Conservation (phyloP, 495 filamentous ascomycete genomes). For the Aspergillus nanangensis region DNA sequence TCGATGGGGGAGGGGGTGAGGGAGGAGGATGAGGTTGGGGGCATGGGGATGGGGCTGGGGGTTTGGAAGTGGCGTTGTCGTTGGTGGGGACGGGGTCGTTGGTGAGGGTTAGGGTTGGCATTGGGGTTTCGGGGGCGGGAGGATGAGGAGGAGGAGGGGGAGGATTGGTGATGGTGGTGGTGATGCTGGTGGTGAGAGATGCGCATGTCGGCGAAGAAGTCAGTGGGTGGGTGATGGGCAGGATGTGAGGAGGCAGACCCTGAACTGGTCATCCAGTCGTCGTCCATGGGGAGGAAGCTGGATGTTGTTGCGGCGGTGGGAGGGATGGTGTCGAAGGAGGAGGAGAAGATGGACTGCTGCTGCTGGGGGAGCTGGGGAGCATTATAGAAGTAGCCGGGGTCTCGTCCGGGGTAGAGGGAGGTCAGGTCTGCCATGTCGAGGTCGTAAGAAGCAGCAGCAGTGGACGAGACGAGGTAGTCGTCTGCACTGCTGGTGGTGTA, state of each 20-base stretch:
- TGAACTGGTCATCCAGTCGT: background rate
- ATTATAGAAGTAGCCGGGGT: too few species aligned
- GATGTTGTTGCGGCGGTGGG: background rate
- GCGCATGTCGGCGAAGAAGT: too few species aligned
- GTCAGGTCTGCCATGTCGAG: too few species aligned
- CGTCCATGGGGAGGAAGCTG: background rate
- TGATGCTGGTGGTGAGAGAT: background rate
- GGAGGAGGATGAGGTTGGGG: too few species aligned
- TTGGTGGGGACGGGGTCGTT: background rate
- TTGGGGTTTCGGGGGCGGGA: background rate
- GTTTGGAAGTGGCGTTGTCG: background rate
- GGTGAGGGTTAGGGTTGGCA: background rate
- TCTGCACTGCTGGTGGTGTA: too few species aligned
- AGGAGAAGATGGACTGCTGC: background rate
- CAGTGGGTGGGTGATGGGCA: too few species aligned
- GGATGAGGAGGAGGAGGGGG: conserved; percentile 5
- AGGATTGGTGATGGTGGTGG: background rate
- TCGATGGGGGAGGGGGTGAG: background rate
- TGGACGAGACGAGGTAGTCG: too few species aligned
- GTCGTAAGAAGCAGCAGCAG: too few species aligned
- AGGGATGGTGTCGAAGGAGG: background rate
- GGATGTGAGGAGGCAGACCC: too few species aligned
- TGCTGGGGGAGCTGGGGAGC: too few species aligned
- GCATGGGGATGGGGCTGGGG: background rate
- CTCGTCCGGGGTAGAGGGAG: too few species aligned